Base-by-base conservation (phyloP, 108 stramenopile species). In the Skeletonema marinoi region DNA sequence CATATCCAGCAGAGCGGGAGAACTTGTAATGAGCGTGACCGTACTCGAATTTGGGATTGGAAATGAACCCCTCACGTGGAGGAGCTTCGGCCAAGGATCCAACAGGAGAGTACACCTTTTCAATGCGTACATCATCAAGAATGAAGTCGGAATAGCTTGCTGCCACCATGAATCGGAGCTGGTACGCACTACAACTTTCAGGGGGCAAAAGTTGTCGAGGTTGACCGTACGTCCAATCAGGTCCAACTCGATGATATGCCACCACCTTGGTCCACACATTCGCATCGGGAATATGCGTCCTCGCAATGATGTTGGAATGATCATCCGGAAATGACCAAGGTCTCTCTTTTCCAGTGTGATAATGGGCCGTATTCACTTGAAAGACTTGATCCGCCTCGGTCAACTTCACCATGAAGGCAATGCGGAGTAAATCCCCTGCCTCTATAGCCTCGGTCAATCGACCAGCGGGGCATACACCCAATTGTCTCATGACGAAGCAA, bases 281-380 rank as follows among this genome's bases (percentile, higher is more conserved):
- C 6, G 69, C 65, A 29, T 69, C 66, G 36, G 62, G 50, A n/a
- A 81, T 54, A 61, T 69, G 68, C 2, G 56, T 71, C 32, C 80
- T 39, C 0, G 65, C 21, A 30, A 81, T 50, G n/a, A 75, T 68
- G 30, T 81, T 58, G 5, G 73, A 74, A 61, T 81, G 74, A 71
- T 81, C 80, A 3, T 31, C 21, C 3, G 80, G 80, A 3, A 32
- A 32, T 2, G 73, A 69, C 80, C 80, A 81, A 2, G 41, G 9
- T 3, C 42, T 31, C n/a, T 48, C 56, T 32, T 81, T 81, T 1
- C 25, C 33, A 25, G 63, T 14, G 21, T 81, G 80, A 31, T 65
- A 74, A 68, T 74, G 80, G 11, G 58, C 73, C 8, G 80, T 74
- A 38, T 70, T 68, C 21, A 81, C 70, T 59, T 81, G 80, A 65